These are phyloP conservation scores for Parvularia atlantis DNA, from an alignment of 78 protist genomes.

Conservation along the genomic window DNA sequence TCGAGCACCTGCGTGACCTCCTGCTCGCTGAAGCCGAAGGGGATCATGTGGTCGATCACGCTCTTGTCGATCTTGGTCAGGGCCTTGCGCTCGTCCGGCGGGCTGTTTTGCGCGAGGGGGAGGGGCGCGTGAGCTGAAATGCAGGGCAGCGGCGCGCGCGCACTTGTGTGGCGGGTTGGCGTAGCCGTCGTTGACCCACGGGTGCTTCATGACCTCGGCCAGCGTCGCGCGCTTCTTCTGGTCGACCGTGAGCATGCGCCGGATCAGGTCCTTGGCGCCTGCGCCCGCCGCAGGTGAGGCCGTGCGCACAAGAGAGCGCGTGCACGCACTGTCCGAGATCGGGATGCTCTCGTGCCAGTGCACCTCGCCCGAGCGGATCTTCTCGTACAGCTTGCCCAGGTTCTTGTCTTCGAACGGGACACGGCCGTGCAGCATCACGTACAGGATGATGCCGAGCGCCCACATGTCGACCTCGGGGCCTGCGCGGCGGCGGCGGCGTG, in stretches of 20 bases:
- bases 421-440: constrained; percentile 17
- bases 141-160: too few relatives aligned
- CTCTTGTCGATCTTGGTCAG: not conserved
- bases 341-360: not conserved
- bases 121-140: too few relatives aligned
- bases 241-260: too few relatives aligned
- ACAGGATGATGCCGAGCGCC: constrained; percentile 20
- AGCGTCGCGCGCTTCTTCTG: too few relatives aligned
- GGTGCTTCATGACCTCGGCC: too few relatives aligned
- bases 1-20: not conserved
- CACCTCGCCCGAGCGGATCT: not conserved
- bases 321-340: too few relatives aligned
- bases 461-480: constrained; percentile 13
- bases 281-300: not conserved
- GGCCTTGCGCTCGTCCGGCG: not conserved
- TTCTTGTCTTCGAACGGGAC: constrained; percentile 22
- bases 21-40: not conserved
- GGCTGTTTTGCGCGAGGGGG: not conserved
- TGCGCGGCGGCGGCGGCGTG: constrained; percentile 1
- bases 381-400: not conserved
- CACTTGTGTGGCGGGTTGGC: too few relatives aligned
- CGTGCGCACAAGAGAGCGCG: too few relatives aligned
- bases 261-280: not conserved
- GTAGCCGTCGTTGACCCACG: too few relatives aligned
- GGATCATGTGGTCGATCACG: not conserved